A percentile compares a stretch with the other conserved stretches of the same genome.
phyloP scores from a whole-genome alignment of 1,284 basidiomycete genomes.

The Athelia sp. region DNA sequence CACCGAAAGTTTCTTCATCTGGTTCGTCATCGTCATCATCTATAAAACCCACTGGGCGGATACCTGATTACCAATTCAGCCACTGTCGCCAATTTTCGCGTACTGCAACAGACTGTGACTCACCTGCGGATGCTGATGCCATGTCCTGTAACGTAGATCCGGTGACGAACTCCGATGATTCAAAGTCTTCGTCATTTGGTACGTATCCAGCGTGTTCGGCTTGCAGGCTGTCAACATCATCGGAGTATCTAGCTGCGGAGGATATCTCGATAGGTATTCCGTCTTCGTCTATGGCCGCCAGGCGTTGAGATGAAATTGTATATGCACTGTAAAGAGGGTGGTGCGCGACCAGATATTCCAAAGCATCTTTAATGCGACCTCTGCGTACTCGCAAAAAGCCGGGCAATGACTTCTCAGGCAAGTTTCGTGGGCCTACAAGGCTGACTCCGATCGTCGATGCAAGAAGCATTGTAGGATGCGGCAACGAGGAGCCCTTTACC shows the following conservation, averaged over 20 bases:
- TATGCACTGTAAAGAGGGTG: constrained; percentile 29
- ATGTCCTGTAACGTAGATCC: background rate
- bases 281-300: constrained; percentile 24
- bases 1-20: background rate
- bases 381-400: constrained; percentile 21
- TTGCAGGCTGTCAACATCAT: constrained; percentile 14
- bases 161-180: too few relatives aligned
- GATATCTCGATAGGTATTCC: constrained; percentile 25
- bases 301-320: constrained; percentile 15
- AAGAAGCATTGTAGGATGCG: constrained; percentile 15
- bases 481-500: constrained; percentile 16
- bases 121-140: background rate
- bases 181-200: constrained; percentile 10
- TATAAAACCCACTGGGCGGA: too few relatives aligned
- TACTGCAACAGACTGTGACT: background rate
- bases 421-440: constrained; percentile 17
- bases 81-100: too few relatives aligned
- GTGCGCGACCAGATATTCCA: constrained; percentile 27
- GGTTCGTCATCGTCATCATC: background rate
- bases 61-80: too few relatives aligned
- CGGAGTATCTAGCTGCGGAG: constrained; percentile 11
- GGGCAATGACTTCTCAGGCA: constrained; percentile 14
- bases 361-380: constrained; percentile 14
- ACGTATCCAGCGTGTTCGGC: constrained; percentile 25
- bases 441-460: constrained; percentile 22